Percentiles rank a stretch among this genome's conserved stretches.
phyloP scores from a whole-genome alignment of 495 filamentous ascomycete genomes.

The Aspergillus incahuasiensis region DNA sequence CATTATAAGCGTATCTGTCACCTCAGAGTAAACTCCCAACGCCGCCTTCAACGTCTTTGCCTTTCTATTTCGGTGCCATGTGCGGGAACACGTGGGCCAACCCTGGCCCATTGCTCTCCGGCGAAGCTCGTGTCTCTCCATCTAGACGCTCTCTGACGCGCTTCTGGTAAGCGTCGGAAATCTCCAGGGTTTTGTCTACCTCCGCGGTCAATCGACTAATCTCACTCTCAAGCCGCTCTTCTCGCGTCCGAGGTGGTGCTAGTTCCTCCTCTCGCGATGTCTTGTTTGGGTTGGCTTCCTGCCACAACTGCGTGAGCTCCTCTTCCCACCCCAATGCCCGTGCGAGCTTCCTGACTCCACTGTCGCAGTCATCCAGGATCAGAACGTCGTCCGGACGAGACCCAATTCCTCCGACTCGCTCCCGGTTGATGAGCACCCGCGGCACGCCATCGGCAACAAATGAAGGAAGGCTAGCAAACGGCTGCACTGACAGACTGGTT shows the following conservation, averaged over 20 bases:
- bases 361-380: slow-evolving; percentile 72
- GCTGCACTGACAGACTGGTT: slow-evolving; percentile 82
- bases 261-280: slow-evolving; percentile 30
- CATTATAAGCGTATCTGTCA: not conserved
- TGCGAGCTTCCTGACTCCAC: slow-evolving; percentile 77
- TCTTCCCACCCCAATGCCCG: slow-evolving; percentile 78
- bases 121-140: not conserved
- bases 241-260: slow-evolving; percentile 35
- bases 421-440: slow-evolving; percentile 81
- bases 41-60: not conserved
- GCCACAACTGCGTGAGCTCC: slow-evolving; percentile 72
- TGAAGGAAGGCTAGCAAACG: slow-evolving; percentile 76
- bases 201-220: slow-evolving; percentile 51
- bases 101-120: slow-evolving; percentile 13
- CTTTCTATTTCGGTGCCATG: slow-evolving; percentile 21
- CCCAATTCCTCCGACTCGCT: slow-evolving; percentile 78
- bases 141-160: slow-evolving; percentile 37
- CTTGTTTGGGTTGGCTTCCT: slow-evolving; percentile 45
- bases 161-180: slow-evolving; percentile 43
- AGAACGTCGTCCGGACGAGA: slow-evolving; percentile 72
- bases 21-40: not conserved
- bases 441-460: slow-evolving; percentile 58
- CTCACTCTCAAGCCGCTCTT: slow-evolving; percentile 52
- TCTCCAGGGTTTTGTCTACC: slow-evolving; percentile 45
- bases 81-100: slow-evolving; percentile 45